phyloP scores from a whole-genome alignment of 352 stramenopile genomes.

The Phytopythium helicoides region DNA sequence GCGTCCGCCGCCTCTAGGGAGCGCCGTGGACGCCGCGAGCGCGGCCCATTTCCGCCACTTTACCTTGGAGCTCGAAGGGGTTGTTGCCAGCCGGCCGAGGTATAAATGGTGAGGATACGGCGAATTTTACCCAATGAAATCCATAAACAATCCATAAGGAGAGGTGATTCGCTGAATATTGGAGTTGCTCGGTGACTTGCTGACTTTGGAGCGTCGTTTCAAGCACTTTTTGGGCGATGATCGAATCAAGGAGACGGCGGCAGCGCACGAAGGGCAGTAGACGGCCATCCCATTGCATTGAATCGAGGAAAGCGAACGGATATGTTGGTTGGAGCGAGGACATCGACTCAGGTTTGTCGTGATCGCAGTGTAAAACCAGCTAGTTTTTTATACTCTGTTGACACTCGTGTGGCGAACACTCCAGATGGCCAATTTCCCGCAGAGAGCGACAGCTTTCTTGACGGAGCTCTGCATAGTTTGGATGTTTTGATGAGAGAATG shows the following conservation, averaged over 20 bases:
- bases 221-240: no score
- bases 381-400: background rate
- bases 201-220: background rate
- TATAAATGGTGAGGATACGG: constrained; percentile 9
- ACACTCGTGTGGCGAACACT: background rate
- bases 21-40: background rate
- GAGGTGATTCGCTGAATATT: background rate
- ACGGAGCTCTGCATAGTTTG: background rate
- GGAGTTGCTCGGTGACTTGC: background rate
- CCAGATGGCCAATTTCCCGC: background rate
- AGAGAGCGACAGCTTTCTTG: constrained; percentile 6
- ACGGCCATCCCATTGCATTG: no score
- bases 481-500: background rate
- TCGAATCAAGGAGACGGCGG: no score
- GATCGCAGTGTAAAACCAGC: background rate
- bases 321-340: no score
- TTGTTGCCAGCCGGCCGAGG: background rate
- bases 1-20: no score
- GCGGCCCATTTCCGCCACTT: background rate
- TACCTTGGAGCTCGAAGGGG: constrained; percentile 2
- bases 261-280: no score
- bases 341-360: no score
- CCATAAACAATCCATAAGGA: background rate
- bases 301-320: no score
- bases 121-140: background rate